Evolutionary conservation across 1,284 basidiomycete species (phyloP).

Genomic region (Farysia itapuensis): DNA sequence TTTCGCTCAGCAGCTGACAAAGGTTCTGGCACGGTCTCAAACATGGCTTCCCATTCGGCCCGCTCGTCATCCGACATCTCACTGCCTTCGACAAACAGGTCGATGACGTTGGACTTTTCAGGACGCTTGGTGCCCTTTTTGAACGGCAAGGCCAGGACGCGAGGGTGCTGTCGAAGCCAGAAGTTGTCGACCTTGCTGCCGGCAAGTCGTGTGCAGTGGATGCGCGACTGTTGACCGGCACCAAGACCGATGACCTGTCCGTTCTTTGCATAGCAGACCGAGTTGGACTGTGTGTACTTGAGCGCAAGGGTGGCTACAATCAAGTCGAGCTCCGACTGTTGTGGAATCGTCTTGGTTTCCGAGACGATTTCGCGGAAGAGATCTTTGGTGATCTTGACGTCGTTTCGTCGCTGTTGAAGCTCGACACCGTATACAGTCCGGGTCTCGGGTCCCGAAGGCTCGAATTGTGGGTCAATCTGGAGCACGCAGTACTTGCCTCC

Average conservation of each 20-base stretch:
- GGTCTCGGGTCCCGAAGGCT: constrained; percentile 69
- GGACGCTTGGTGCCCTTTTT: constrained; percentile 97
- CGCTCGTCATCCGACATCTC: constrained; percentile 66
- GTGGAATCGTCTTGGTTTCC: constrained; percentile 71
- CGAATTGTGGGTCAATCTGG: constrained; percentile 59
- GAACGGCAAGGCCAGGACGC: constrained; percentile 87
- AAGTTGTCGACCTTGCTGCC: constrained; percentile 98
- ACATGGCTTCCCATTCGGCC: constrained; percentile 85
- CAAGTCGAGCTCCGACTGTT: constrained; percentile 52
- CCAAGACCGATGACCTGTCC: constrained; percentile 94
- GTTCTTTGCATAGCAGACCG: constrained; percentile 90
- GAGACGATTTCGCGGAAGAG: constrained; percentile 88
- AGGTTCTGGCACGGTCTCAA: constrained; percentile 73
- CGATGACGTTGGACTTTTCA: constrained; percentile 97
- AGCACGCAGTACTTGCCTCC: constrained; percentile 98
- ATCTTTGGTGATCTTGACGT: constrained; percentile 78
- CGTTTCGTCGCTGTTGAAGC: constrained; percentile 88
- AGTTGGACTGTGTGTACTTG: constrained; percentile 99
- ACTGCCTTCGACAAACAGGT: constrained; percentile 87
- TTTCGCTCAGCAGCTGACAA: constrained; percentile 72
- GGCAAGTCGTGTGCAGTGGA: constrained; percentile 97
- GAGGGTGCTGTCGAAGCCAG: constrained; percentile 97
- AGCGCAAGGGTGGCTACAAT: constrained; percentile 81
- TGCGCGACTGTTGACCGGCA: constrained; percentile 96
- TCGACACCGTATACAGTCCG: constrained; percentile 92